Conservation (phyloP, 2,329 filamentous ascomycete species). For the Ophioceras dolichostomum region DNA sequence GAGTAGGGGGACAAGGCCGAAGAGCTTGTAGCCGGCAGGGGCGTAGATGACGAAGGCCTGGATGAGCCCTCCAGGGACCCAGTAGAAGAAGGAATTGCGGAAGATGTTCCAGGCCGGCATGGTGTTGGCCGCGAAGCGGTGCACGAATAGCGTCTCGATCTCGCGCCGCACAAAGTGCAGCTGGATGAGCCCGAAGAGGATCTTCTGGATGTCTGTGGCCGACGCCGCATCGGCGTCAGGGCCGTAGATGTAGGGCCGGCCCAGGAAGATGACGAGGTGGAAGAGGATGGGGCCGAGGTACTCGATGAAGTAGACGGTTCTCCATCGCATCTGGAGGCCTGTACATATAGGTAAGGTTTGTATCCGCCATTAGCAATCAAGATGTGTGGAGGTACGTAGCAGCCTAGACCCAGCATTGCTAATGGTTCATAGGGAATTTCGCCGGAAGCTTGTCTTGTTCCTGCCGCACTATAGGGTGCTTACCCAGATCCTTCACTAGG, state of each 20-base stretch:
- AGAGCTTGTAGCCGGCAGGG: constrained; percentile 26
- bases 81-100: constrained; percentile 94
- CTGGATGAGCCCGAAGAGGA: constrained; percentile 62
- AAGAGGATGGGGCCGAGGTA: constrained; percentile 87
- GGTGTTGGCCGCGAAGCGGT: constrained; percentile 88
- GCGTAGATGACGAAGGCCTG: constrained; percentile 79
- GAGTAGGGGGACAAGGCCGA: constrained; percentile 35
- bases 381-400: not conserved
- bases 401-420: no score
- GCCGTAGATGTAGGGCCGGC: constrained; percentile 62
- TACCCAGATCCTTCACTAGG: constrained; percentile 89
- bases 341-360: no score
- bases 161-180: constrained; percentile 93
- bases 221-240: constrained; percentile 22
- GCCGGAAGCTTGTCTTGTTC: no score
- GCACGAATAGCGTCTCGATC: constrained; percentile 84
- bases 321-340: constrained; percentile 88
- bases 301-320: constrained; percentile 88
- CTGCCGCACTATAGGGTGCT: no score
- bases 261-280: constrained; percentile 60
- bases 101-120: constrained; percentile 89
- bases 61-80: constrained; percentile 68
- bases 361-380: no score
- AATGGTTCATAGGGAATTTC: no score
- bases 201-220: constrained; percentile 56